phyloP scores from a whole-genome alignment of 768 basidiomycete species.

The Dioszegia crocea region DNA sequence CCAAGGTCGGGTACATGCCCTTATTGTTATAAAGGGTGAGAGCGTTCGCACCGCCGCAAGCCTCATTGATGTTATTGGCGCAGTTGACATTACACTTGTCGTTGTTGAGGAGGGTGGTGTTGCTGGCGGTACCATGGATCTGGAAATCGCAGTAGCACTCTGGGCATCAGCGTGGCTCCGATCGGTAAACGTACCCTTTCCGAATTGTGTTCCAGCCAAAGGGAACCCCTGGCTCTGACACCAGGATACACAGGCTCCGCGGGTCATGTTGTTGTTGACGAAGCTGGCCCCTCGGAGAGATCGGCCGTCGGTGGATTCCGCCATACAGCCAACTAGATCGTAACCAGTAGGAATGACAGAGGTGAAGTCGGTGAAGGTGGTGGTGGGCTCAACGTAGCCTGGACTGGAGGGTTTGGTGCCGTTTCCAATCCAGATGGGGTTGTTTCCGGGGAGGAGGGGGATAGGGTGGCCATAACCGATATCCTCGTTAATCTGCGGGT shows the following conservation, averaged over 20 bases:
- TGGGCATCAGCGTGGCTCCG: neutral
- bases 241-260: conserved; percentile 31
- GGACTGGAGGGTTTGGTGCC: conserved; percentile 30
- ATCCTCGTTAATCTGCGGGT: conserved; percentile 46
- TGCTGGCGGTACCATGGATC: conserved; percentile 45
- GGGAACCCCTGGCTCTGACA: conserved; percentile 35
- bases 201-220: conserved; percentile 46
- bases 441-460: conserved; percentile 45
- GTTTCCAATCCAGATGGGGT: conserved; percentile 45
- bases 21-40: conserved; percentile 43
- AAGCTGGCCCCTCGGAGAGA: conserved; percentile 36
- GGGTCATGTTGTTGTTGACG: conserved; percentile 42
- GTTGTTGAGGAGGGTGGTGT: conserved; percentile 38
- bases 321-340: conserved; percentile 45
- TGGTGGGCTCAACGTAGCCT: conserved; percentile 31
- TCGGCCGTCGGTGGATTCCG: conserved; percentile 42
- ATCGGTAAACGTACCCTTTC: neutral
- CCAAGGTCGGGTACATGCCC: conserved; percentile 23
- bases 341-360: conserved; percentile 43
- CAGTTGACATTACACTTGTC: conserved; percentile 38
- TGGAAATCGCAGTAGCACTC: conserved; percentile 47
- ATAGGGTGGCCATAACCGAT: conserved; percentile 40
- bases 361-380: conserved; percentile 22
- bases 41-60: conserved; percentile 44
- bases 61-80: conserved; percentile 42